Evolutionary conservation across 1,284 basidiomycete genomes (phyloP).

Genomic region (Naganishia liquefaciens): DNA sequence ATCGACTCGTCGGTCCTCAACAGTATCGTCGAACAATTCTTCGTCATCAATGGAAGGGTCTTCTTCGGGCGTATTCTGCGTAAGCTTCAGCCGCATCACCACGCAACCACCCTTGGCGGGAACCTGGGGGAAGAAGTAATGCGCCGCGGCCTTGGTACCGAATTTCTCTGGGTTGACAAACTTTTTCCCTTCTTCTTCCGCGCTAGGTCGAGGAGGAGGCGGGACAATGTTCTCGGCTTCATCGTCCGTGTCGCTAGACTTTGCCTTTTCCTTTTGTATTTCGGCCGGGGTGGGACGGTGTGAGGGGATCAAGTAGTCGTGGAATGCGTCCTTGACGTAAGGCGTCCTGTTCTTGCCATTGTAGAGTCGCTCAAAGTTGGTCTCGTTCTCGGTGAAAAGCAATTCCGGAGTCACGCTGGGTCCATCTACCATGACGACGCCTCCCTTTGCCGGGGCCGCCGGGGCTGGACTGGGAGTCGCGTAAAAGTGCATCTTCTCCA

Average conservation of each 20-base stretch:
- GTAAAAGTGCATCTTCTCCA: conserved; percentile 78
- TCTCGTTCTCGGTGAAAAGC: conserved; percentile 94
- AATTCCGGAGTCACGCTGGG: conserved; percentile 74
- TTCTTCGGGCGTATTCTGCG: conserved; percentile 70
- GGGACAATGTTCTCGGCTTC: conserved; percentile 42
- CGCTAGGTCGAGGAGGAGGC: conserved; percentile 43
- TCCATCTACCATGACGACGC: conserved; percentile 63
- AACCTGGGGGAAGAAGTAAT: conserved; percentile 83
- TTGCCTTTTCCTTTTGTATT: conserved; percentile 35
- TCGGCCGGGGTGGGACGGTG: conserved; percentile 66
- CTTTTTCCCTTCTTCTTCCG: conserved; percentile 43
- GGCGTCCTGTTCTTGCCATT: conserved; percentile 77
- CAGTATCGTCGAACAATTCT: conserved; percentile 78
- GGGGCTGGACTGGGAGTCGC: conserved; percentile 90
- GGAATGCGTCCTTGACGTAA: conserved; percentile 97
- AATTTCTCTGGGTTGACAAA: conserved; percentile 85
- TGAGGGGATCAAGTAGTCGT: conserved; percentile 86
- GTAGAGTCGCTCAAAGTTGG: conserved; percentile 90
- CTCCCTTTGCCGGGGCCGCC: conserved; percentile 66
- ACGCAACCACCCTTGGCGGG: conserved; percentile 90
- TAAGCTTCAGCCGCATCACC: conserved; percentile 91
- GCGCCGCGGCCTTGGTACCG: conserved; percentile 90
- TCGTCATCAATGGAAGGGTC: conserved; percentile 85
- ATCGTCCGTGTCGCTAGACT: conserved; percentile 31
- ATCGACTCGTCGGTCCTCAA: conserved; percentile 86